These are phyloP conservation scores for Pholiota conissans DNA, from an alignment of 768 basidiomycete species.

Conservation along the genomic window DNA sequence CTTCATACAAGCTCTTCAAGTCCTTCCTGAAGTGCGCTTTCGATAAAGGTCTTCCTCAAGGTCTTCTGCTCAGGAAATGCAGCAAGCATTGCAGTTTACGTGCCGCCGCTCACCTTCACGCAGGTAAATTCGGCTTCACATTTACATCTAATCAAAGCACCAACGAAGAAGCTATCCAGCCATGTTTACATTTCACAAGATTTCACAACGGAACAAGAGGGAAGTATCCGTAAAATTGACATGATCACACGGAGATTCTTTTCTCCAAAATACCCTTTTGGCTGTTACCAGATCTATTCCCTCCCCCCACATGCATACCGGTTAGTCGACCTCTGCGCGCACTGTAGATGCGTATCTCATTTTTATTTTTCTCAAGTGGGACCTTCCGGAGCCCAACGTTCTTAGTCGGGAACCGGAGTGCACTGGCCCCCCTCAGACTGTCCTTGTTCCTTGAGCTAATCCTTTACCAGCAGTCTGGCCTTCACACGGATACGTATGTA, in stretches of 20 bases:
- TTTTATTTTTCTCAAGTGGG: too few species aligned
- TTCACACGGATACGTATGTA: not conserved
- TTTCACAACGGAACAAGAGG: not conserved
- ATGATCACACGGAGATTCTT: not conserved
- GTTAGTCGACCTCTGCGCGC: too few species aligned
- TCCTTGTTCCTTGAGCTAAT: slow-evolving; percentile 7
- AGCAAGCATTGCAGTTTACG: not conserved
- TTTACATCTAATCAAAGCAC: not conserved
- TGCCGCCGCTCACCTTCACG: too few species aligned
- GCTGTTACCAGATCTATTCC: too few species aligned
- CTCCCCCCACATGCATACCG: too few species aligned
- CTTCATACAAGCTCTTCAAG: not conserved
- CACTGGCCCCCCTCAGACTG: not conserved
- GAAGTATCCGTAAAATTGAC: not conserved
- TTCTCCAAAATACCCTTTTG: not conserved
- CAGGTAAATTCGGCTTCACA: too few species aligned
- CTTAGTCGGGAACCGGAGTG: not conserved
- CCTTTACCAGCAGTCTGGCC: not conserved
- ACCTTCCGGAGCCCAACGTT: too few species aligned
- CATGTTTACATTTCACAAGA: not conserved
- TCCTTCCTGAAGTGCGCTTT: not conserved
- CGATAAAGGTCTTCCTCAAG: not conserved
- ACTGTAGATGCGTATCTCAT: too few species aligned
- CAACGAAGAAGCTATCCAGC: not conserved
- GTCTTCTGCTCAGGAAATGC: not conserved